Conservation (phyloP, 495 filamentous ascomycete genomes). For the Aspergillus saccharolyticus region DNA sequence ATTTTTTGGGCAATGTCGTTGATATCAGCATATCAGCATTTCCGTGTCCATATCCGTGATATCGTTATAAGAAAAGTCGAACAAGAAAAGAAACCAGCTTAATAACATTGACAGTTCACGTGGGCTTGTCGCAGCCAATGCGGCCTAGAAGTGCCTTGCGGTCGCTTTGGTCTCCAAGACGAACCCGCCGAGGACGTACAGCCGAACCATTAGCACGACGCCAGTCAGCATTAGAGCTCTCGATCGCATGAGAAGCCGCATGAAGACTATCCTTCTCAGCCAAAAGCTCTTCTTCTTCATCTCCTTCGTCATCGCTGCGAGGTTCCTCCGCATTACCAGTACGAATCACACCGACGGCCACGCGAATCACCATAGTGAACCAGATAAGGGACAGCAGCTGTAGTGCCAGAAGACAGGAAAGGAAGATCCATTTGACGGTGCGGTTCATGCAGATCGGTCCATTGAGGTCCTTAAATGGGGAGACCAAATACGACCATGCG, state of each 20-base stretch:
- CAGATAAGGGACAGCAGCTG: conserved; percentile 78
- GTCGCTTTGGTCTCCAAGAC: conserved; percentile 63
- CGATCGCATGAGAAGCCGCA: conserved; percentile 22
- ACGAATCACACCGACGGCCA: conserved; percentile 69
- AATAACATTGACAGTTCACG: conserved; percentile 20
- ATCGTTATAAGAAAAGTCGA: conserved; percentile 11
- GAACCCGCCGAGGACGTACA: conserved; percentile 44
- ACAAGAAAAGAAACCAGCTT: conserved; percentile 6
- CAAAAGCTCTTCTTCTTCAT: conserved; percentile 49
- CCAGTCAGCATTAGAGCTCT: conserved; percentile 41
- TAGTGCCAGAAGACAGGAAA: conserved; percentile 69
- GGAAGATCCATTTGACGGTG: conserved; percentile 66
- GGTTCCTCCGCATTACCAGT: conserved; percentile 79
- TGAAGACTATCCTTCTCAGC: conserved; percentile 25
- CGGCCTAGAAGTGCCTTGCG: conserved; percentile 66
- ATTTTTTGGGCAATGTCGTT: conserved; percentile 2
- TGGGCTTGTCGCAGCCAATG: conserved; percentile 68
- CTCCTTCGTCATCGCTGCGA: conserved; percentile 78
- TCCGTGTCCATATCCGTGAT: conserved; percentile 14
- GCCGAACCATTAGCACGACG: conserved; percentile 33
- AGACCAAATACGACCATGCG: conserved; percentile 55
- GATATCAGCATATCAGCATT: conserved; percentile 12
- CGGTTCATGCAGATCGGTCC: conserved; percentile 73
- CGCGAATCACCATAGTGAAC: conserved; percentile 81
- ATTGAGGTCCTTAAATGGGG: conserved; percentile 62